Evolutionary conservation across 208 protist species (phyloP).

Genomic region (Wallacemonas sp.): DNA sequence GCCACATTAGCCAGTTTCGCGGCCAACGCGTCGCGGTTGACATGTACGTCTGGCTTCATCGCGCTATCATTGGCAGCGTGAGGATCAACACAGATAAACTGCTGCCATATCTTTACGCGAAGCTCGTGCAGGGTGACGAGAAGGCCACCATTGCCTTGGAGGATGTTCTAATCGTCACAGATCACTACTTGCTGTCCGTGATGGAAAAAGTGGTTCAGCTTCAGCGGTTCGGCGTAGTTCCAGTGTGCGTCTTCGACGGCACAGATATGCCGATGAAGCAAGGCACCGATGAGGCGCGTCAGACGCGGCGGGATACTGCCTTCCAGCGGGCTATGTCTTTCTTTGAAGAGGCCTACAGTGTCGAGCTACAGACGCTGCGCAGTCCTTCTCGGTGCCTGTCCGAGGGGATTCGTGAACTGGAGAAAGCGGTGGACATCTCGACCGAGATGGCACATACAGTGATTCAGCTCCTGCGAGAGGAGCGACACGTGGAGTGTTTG

Average conservation of each 20-base stretch:
- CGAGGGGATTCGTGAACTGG: slow-evolving; percentile 26
- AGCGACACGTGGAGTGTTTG: slow-evolving; percentile 85
- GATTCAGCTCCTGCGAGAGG: slow-evolving; percentile 62
- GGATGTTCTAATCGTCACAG: slow-evolving; percentile 31
- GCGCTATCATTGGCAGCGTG: slow-evolving; percentile 45
- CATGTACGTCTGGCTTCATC: slow-evolving; percentile 92
- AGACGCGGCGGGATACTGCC: slow-evolving; percentile 26
- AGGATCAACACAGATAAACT: slow-evolving; percentile 30
- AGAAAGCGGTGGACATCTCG: slow-evolving; percentile 76
- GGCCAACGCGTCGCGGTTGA: slow-evolving; percentile 79
- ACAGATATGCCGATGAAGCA: slow-evolving; percentile 78
- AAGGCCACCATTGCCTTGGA: slow-evolving; percentile 21
- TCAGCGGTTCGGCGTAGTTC: slow-evolving; percentile 62
- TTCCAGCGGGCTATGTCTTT: slow-evolving; percentile 40
- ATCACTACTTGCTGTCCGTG: slow-evolving; percentile 35
- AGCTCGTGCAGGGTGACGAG: slow-evolving; percentile 10
- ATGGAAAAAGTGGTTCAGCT: slow-evolving; percentile 42
- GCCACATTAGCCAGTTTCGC: slow-evolving; percentile 75
- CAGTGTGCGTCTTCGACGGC: slow-evolving; percentile 86
- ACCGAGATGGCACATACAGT: slow-evolving; percentile 79
- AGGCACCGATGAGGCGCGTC: slow-evolving; percentile 56
- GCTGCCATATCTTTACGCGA: slow-evolving; percentile 25
- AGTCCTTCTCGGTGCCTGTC: not conserved
- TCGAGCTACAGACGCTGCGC: slow-evolving; percentile 15
- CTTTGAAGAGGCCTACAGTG: slow-evolving; percentile 41